A percentile compares a stretch with the other conserved stretches of the same genome.
Evolutionary conservation across 2,329 filamentous ascomycete species (phyloP).

Genomic region (Neofusicoccum ribis): DNA sequence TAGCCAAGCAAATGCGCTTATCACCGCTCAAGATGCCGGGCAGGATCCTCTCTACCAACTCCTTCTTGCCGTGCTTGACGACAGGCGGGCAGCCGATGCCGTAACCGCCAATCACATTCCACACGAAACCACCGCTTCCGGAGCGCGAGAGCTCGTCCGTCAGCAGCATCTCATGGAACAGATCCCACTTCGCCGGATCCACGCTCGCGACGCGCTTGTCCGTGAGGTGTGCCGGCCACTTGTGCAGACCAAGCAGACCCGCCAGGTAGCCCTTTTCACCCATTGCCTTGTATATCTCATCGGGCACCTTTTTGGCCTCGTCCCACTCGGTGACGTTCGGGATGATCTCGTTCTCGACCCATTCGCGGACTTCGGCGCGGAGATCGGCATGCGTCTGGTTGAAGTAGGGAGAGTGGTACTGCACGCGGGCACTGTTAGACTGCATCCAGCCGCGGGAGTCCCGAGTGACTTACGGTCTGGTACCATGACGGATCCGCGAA

Average conservation of each 20-base stretch:
- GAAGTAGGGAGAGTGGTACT: constrained; percentile 97
- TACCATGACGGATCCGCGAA: constrained; percentile 95
- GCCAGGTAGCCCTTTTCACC: constrained; percentile 89
- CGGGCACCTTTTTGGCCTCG: constrained; percentile 86
- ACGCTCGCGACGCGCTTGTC: constrained; percentile 74
- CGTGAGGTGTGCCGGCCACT: constrained; percentile 73
- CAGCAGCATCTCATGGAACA: constrained; percentile 95
- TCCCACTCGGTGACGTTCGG: constrained; percentile 96
- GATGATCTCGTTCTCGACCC: constrained; percentile 87
- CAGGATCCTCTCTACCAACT: constrained; percentile 80
- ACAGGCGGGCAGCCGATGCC: constrained; percentile 91
- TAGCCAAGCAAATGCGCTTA: constrained; percentile 96
- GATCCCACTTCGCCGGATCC: constrained; percentile 86
- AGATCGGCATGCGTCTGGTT: constrained; percentile 92
- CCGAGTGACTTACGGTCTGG: constrained; percentile 67
- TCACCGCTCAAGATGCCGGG: constrained; percentile 87
- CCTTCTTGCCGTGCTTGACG: constrained; percentile 86
- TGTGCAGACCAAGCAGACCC: constrained; percentile 78
- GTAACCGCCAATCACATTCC: constrained; percentile 96
- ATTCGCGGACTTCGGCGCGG: constrained; percentile 85
- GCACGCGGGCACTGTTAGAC: constrained; percentile 5
- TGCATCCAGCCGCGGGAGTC: not conserved
- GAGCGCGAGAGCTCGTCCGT: constrained; percentile 91
- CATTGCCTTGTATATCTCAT: constrained; percentile 92
- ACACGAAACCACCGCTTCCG: constrained; percentile 89